Base-by-base conservation (phyloP, 2,329 filamentous ascomycete genomes). In the Seiridium unicorne region DNA sequence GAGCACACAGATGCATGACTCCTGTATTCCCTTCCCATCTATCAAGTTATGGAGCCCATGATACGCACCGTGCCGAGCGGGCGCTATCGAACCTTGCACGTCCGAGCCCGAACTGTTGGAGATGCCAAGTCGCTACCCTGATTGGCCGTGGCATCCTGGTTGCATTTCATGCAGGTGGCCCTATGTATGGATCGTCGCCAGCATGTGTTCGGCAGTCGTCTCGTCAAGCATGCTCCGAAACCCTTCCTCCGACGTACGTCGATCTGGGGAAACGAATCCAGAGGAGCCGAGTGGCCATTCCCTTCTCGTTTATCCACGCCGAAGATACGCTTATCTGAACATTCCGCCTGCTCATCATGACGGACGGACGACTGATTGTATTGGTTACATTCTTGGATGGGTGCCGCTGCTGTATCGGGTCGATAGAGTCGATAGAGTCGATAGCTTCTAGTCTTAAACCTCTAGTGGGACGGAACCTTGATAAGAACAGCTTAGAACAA, bases 1-100 rank as follows among this genome's bases (percentile, higher is more conserved):
- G 18, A 26, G 18, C 18, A 26, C 18, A 26, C 18, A 26, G 18
- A 26, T 26, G 18, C 38, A 42, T 42, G 38, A 42, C 7, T 7
- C 38, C 18, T 26, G 47, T 11, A 49, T 53, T 53, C 38, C 32
- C n/a, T 53, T 32, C 49, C 49, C 34, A 38, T 35, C 49, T 49
- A 26, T 18, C 49, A 35, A 36, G 5, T 36, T 46, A 8, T 32
- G 34, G 56, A 34, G 10, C 54, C 59, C 63, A 54, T 63, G 65
- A 65, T 61, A 61, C 64, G 63, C 60, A 69, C 63, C 65, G 66
- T 67, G 65, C 69, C 67, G 66, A 66, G 61, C 63, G 64, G 67
- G 55, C 62, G 61, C 66, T 66, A 64, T 63, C 64, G 58, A 59
- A 59, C 57, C 57, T 58, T 58, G 55, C 55, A 10, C 34, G 46